Conservation (phyloP, 2,329 filamentous ascomycete species). For the Clonostachys rhizophaga region DNA sequence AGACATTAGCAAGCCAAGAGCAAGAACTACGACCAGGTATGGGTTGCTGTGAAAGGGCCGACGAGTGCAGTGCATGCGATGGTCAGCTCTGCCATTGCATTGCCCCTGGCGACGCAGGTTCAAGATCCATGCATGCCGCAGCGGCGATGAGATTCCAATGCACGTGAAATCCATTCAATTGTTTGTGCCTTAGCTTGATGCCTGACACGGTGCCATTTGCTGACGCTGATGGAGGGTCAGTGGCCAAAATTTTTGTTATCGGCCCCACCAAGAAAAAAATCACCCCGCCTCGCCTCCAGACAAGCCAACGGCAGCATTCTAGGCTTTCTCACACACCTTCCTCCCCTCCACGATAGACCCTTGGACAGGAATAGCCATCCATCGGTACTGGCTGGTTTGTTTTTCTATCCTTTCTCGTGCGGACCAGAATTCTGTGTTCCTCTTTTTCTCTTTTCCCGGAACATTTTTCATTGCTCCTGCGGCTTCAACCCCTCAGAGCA, state of each 20-base stretch:
- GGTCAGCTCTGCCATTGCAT: too few species aligned
- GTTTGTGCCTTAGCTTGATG: conserved; percentile 4
- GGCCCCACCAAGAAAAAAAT: conserved; percentile 32
- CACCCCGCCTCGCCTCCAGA: conserved; percentile 25
- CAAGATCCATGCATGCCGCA: too few species aligned
- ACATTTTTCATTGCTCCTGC: too few species aligned
- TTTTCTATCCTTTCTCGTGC: neutral
- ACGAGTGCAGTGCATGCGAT: too few species aligned
- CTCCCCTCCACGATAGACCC: conserved; percentile 1
- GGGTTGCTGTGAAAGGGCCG: too few species aligned
- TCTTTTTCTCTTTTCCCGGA: neutral
- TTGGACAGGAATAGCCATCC: conserved; percentile 4
- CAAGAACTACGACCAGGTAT: too few species aligned
- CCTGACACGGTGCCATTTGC: conserved; percentile 1
- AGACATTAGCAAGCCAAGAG: too few species aligned
- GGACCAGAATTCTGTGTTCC: neutral
- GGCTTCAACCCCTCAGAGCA: too few species aligned
- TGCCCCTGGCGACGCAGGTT: too few species aligned
- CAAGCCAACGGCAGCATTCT: neutral
- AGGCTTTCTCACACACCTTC: conserved; percentile 1
- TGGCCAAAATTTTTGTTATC: conserved; percentile 17
- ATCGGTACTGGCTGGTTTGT: neutral
- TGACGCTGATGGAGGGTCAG: neutral
- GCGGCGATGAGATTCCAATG: too few species aligned
- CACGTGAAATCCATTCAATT: neutral